These are phyloP conservation scores for Fomes fomentarius DNA, from an alignment of 1,284 basidiomycete species.

Conservation along the genomic window DNA sequence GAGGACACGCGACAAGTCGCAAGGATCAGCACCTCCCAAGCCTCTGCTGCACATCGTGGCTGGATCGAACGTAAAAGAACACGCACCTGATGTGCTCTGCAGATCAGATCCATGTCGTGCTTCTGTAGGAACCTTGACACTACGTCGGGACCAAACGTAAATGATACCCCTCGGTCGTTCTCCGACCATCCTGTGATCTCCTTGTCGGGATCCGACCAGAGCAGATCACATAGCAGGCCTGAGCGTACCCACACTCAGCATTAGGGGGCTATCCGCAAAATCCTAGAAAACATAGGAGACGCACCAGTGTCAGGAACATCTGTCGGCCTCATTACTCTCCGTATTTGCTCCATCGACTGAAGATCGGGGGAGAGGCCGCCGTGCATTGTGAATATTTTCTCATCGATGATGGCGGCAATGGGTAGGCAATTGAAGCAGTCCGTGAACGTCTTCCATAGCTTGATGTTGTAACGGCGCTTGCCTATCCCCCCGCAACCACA, in stretches of 20 bases:
- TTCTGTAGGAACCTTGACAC: conserved; percentile 98
- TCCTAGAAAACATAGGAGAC: conserved; percentile 32
- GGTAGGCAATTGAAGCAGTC: conserved; percentile 97
- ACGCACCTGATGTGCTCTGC: conserved; percentile 93
- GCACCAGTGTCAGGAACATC: conserved; percentile 98
- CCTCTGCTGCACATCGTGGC: neutral
- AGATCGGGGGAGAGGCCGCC: conserved; percentile 94
- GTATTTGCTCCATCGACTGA: conserved; percentile 99
- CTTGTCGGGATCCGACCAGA: conserved; percentile 99
- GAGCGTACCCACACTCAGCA: too few species aligned
- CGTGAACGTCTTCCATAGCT: conserved; percentile 97
- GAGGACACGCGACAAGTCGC: conserved; percentile 1
- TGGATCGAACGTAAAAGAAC: neutral
- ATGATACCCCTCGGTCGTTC: conserved; percentile 98
- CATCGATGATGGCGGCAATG: conserved; percentile 95
- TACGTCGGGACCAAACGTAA: conserved; percentile 98
- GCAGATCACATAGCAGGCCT: conserved; percentile 93
- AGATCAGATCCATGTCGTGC: conserved; percentile 99
- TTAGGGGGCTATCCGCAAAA: too few species aligned
- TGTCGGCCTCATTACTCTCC: conserved; percentile 98
- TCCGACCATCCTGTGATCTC: conserved; percentile 99
- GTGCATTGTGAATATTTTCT: conserved; percentile 97
- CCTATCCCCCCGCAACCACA: conserved; percentile 55
- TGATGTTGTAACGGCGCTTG: conserved; percentile 98
- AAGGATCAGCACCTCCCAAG: neutral